Evolutionary conservation across 1,284 basidiomycete species (phyloP), one percentile per base, ranked within the genome.

Genomic region (Pascua sp.): DNA sequence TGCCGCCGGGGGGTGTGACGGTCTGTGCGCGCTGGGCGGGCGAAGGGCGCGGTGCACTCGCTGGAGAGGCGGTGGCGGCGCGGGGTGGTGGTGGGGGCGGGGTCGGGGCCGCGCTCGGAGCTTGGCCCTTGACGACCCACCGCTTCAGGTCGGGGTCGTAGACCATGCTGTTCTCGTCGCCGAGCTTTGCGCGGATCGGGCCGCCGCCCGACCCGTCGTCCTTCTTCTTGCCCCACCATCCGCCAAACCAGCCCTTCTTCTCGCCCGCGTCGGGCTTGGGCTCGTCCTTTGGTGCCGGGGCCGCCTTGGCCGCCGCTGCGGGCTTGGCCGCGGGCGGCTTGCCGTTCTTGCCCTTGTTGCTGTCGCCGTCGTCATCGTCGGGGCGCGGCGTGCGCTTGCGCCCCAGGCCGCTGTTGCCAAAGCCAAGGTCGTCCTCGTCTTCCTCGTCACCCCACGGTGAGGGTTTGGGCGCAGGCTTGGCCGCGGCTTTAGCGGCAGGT

Each of bases 51-150:
- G 75, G 18, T 81, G 81, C 8, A 59, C 76, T 69, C 12, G 81
- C 84, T 1, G 91, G 91, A 11, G 91, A 92, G 2, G 87, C 85
- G 0, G 91, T 91, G 69, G 88, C 86, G 2, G 89, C 84, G 42
- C 90, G 81, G 5, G 86, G 83, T 8, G 89, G 89, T 3, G 80
- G 76, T 1, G 82, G 71, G 9, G 85, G 72, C 1, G 68, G 44
- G 9, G 79, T 71, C 61, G 82, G 78, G 48, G 82, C 82, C 12
- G 77, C 70, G 37, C 81, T 83, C 57, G 79, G 81, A 82, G 73
- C 65, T 38, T 90, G 91, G 78, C 89, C 93, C 78, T 90, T 94
- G 77, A 97, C 94, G 17, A 98, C 87, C 96, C 96, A 99, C 61
- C 88, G 85, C 77, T 96, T 96, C 61, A 89, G 83, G 18, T 97